Conservation (phyloP, 345 rosid genomes). For the Boechera stricta region DNA sequence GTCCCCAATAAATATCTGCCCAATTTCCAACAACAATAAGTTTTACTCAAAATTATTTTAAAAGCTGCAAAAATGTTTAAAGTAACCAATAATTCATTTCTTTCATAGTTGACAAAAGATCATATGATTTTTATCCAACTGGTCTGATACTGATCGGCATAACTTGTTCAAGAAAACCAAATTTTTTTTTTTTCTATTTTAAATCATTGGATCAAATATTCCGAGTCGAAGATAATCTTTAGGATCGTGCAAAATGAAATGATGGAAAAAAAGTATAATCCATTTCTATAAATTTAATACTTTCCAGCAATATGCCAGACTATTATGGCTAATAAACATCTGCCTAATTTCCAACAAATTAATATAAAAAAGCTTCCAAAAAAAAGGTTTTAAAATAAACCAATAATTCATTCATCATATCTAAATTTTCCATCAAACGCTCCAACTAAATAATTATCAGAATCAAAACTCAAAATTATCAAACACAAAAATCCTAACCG, state of each 20-base stretch:
- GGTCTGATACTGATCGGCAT: background rate
- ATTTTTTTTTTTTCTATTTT: too few relatives aligned
- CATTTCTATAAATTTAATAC: background rate
- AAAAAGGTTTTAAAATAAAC: background rate
- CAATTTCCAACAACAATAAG: conserved; percentile 23
- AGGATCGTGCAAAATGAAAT: background rate
- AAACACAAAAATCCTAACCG: too few relatives aligned
- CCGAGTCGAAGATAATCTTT: background rate
- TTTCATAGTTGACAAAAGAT: conserved; percentile 3
- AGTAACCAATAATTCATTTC: conserved; percentile 4
- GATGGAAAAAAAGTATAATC: background rate
- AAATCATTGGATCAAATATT: background rate
- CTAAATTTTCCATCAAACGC: background rate
- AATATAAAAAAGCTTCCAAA: background rate
- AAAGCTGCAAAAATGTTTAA: background rate
- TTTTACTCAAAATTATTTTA: background rate
- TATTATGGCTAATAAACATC: conserved; percentile 33
- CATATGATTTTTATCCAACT: conserved; percentile 10
- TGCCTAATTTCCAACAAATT: background rate
- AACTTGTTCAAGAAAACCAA: background rate
- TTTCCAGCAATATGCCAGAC: background rate
- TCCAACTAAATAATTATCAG: background rate
- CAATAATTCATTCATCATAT: conserved; percentile 20
- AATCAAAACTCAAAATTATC: background rate
- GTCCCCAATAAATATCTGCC: conserved; percentile 33